Percentiles rank a stretch among this genome's conserved stretches.
Evolutionary conservation across 2,329 filamentous ascomycete genomes (phyloP).

Genomic region (Reticulascus tulasneorum): DNA sequence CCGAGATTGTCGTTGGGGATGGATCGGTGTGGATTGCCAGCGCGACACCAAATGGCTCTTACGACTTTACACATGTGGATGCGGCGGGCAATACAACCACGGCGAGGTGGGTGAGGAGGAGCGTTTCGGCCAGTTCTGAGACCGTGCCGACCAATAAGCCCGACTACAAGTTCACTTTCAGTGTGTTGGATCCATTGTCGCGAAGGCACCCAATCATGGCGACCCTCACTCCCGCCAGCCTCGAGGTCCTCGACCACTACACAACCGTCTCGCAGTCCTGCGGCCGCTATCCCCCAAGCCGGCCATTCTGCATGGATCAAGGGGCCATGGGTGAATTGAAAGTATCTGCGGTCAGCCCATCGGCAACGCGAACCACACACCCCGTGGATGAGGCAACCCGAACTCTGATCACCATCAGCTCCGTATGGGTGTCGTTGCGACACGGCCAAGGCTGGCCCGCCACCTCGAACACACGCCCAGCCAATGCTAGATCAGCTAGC

Average conservation of each 20-base stretch:
- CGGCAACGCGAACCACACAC: conserved; percentile 9
- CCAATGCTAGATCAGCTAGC: conserved; percentile 5
- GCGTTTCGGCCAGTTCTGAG: conserved; percentile 17
- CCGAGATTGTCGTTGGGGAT: conserved; percentile 64
- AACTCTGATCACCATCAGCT: conserved; percentile 19
- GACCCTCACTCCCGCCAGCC: conserved; percentile 55
- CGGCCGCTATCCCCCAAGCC: conserved; percentile 43
- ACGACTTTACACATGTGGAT: conserved; percentile 62
- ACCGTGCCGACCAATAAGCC: conserved; percentile 18
- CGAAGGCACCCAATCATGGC: conserved; percentile 73
- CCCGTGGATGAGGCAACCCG: conserved; percentile 18
- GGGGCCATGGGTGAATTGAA: conserved; percentile 12
- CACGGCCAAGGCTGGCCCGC: conserved; percentile 15
- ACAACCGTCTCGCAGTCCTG: conserved; percentile 49
- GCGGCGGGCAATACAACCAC: conserved; percentile 54
- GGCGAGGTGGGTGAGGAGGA: conserved; percentile 64
- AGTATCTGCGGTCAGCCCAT: neutral
- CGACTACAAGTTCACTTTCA: conserved; percentile 68
- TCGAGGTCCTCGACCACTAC: conserved; percentile 69
- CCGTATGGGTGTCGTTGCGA: conserved; percentile 20
- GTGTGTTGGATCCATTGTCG: conserved; percentile 65
- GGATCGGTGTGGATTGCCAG: conserved; percentile 56
- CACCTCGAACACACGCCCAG: conserved; percentile 1
- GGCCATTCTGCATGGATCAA: conserved; percentile 21
- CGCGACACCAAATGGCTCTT: conserved; percentile 52